Base-by-base conservation (phyloP, 23 red algal species). In the Chondrus crispus region DNA sequence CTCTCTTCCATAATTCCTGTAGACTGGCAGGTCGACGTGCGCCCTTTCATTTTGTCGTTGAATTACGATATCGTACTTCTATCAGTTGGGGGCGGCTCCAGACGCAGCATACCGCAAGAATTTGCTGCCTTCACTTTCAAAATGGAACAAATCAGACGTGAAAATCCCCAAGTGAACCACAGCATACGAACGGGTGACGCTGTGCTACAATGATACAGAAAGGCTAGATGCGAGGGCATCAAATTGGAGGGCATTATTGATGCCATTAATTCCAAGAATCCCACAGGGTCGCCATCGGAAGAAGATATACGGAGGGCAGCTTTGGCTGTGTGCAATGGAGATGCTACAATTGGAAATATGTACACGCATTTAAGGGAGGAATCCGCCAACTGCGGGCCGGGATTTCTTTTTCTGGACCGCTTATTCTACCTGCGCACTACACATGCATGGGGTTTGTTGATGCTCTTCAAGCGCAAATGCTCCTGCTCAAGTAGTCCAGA, bases 281-380 rank as follows among this genome's bases (percentile, higher is more conserved):
- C 71, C 19, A 90, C 57, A 5, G 86, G 70, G 30, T 41, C n/a
- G 20, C 86, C 86, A 63, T 79, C 45, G 19, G 73, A 90, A 49
- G 70, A 90, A 44, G 69, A 90, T 66, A 42, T 90, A 32, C 18
- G 37, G 18, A 46, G 86, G 6, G 86, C 69, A 42, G 71, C 86
- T 47, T 13, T 46, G 35, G 86, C 86, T 52, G 86, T 90, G 45
- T 80, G 64, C 48, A 90, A 90, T 80, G 54, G 70, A 1, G 71
- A 90, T 42, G 70, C 19, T 11, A 80, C 35, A 3, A 57, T 80
- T 0, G 1, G 46, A 14, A 36, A 90, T 37, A 90, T 90, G 86
- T 79, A 90, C 22, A 2, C 63, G 43, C 62, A 70, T 62, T 29
- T 83, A 32, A 26, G 71, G 32, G 71, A 2, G n/a, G 29, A 62